A percentile compares a stretch with the other conserved stretches of the same genome.
phyloP scores from a whole-genome alignment of 495 filamentous ascomycete species.

The Acidiella bohemica region DNA sequence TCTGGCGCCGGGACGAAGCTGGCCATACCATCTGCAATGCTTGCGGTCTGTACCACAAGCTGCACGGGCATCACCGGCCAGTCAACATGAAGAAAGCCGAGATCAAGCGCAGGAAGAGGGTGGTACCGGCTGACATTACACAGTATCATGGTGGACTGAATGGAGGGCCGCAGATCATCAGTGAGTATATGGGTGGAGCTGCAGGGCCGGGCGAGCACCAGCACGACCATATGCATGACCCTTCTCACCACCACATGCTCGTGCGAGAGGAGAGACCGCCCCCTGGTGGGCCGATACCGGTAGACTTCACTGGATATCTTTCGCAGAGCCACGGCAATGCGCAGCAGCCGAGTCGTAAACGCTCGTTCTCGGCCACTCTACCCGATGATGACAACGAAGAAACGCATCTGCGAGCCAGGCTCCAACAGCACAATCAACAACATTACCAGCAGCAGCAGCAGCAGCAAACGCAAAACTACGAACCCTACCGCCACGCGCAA shows the following conservation, averaged over 20 bases:
- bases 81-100: conserved; percentile 94
- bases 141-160: conserved; percentile 23
- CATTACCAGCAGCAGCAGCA: too few relatives aligned
- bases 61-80: conserved; percentile 84
- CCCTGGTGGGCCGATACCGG: conserved; percentile 18
- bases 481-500: conserved; percentile 15
- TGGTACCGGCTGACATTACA: conserved; percentile 68
- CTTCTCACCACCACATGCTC: too few relatives aligned
- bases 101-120: conserved; percentile 91
- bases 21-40: conserved; percentile 98
- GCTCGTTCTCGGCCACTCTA: conserved; percentile 47
- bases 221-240: too few relatives aligned
- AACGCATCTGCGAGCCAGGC: too few relatives aligned
- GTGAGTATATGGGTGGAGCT: too few relatives aligned
- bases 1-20: conserved; percentile 89
- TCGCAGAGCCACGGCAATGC: too few relatives aligned
- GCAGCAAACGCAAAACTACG: too few relatives aligned
- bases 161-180: too few relatives aligned
- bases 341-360: too few relatives aligned
- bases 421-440: too few relatives aligned
- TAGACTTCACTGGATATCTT: conserved; percentile 33
- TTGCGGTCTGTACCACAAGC: conserved; percentile 94
- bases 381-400: too few relatives aligned
- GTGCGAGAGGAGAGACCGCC: background rate
- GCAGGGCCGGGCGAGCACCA: too few relatives aligned